Evolutionary conservation across 306 rosid species (phyloP).

Genomic region (Astragalus membranaceus): DNA sequence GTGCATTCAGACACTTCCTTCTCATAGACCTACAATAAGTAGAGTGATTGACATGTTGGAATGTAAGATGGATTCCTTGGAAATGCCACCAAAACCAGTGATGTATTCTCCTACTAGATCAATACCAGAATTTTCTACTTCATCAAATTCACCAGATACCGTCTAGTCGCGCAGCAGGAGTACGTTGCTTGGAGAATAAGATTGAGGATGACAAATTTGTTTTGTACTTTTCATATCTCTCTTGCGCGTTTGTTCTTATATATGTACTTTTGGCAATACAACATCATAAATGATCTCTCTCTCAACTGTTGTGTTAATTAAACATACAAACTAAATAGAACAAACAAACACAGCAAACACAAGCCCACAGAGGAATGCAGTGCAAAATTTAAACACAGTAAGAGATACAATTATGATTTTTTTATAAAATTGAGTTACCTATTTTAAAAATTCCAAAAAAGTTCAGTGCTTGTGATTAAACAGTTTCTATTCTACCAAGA

Average conservation of each 20-base stretch:
- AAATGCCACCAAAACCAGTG: constrained; percentile 48
- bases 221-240: not conserved
- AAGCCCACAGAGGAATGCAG: too few species aligned
- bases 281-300: too few species aligned
- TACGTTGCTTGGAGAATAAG: not conserved
- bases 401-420: too few species aligned
- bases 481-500: too few species aligned
- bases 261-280: not conserved
- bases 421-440: too few species aligned
- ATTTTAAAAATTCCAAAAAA: too few species aligned
- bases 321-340: too few species aligned
- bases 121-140: constrained; percentile 18
- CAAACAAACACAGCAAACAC: too few species aligned
- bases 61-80: constrained; percentile 32
- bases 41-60: constrained; percentile 49
- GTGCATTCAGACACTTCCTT: constrained; percentile 43
- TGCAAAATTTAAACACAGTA: too few species aligned
- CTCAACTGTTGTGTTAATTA: too few species aligned
- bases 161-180: not conserved
- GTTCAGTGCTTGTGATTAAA: too few species aligned
- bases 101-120: constrained; percentile 31
- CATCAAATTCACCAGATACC: not conserved
- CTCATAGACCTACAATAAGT: constrained; percentile 42
- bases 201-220: not conserved
- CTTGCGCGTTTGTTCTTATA: not conserved